These are phyloP conservation scores for Saxispiralis lemnorum DNA, from an alignment of 495 filamentous ascomycete genomes.

Conservation along the genomic window DNA sequence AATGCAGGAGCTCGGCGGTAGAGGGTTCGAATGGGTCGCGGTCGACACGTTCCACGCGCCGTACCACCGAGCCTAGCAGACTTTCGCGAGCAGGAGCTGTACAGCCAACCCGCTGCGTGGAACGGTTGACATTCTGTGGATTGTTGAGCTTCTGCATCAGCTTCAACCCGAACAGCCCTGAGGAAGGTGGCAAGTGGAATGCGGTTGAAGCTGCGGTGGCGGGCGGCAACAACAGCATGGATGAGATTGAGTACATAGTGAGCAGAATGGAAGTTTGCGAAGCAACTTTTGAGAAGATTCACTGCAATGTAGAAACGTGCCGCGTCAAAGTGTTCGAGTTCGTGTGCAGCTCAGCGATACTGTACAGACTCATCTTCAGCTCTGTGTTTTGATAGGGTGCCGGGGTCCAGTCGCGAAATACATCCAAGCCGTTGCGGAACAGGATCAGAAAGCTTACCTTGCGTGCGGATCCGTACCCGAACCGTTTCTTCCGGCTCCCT, in stretches of 20 bases:
- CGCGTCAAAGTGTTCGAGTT: no score
- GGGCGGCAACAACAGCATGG: constrained; percentile 3
- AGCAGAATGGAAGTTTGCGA: no score
- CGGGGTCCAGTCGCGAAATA: no score
- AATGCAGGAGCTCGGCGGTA: no score
- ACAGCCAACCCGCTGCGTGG: background rate
- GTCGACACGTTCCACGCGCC: no score
- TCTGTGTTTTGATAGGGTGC: no score
- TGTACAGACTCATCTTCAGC: no score
- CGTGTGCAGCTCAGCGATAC: no score
- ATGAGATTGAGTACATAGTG: constrained; percentile 11
- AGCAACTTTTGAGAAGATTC: no score
- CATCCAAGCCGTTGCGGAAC: constrained; percentile 7
- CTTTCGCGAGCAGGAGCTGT: background rate
- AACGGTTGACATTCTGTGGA: background rate
- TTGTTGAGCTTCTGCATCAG: constrained; percentile 5
- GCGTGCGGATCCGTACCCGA: background rate
- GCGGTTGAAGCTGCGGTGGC: background rate
- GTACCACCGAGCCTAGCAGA: no score
- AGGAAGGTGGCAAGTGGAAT: constrained; percentile 17
- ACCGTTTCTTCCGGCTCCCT: background rate
- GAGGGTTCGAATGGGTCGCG: no score
- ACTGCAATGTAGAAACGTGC: no score
- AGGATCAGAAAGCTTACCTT: background rate
- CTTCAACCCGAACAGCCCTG: constrained; percentile 1